Percentiles rank a stretch among this genome's conserved stretches.
phyloP scores from a whole-genome alignment of 768 basidiomycete species.

The Lyophyllum shimeji region DNA sequence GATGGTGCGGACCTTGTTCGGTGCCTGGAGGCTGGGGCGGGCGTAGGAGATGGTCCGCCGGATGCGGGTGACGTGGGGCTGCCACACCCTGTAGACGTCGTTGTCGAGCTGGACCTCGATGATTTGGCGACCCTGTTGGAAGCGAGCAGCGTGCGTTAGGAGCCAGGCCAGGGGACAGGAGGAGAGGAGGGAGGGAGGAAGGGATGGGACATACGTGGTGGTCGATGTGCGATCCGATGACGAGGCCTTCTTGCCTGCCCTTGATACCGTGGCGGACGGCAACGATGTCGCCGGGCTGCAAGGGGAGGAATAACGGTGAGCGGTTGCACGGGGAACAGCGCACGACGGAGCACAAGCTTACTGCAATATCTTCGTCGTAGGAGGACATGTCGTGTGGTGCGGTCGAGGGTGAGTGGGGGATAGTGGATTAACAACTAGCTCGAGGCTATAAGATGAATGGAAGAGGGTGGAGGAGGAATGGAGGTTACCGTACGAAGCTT shows the following conservation, averaged over 20 bases:
- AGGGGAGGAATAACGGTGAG: not conserved
- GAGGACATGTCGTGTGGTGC: conserved; percentile 27
- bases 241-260: conserved; percentile 76
- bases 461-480: conserved; percentile 18
- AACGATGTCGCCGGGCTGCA: conserved; percentile 79
- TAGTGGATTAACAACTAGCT: not conserved
- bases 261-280: conserved; percentile 63
- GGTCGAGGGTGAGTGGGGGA: conserved; percentile 2
- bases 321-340: not conserved
- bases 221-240: conserved; percentile 75
- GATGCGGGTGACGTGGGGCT: conserved; percentile 78
- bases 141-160: not conserved
- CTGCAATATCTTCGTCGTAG: conserved; percentile 34
- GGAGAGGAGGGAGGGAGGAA: not conserved
- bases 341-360: conserved; percentile 15
- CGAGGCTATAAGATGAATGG: conserved; percentile 11
- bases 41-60: conserved; percentile 68
- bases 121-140: conserved; percentile 71
- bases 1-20: conserved; percentile 50
- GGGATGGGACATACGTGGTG: conserved; percentile 47
- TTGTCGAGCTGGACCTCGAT: conserved; percentile 80
- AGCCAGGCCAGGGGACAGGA: not conserved
- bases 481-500: conserved; percentile 28
- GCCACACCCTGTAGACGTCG: conserved; percentile 72
- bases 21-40: conserved; percentile 34